A percentile compares a stretch with the other conserved stretches of the same genome.
Conservation (phyloP, 768 basidiomycete species). For the Lactifluus volemus region DNA sequence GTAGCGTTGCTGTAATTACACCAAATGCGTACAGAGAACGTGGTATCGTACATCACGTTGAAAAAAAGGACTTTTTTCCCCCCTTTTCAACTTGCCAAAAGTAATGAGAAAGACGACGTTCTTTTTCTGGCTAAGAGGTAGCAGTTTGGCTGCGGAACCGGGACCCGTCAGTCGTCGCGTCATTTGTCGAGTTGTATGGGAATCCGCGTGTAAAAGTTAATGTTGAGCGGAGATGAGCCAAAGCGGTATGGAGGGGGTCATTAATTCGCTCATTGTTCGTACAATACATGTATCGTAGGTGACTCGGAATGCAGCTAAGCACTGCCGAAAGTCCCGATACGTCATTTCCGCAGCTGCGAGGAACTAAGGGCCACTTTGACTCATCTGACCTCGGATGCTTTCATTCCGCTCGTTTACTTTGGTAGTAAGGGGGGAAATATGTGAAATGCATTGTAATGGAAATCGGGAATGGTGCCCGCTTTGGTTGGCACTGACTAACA, state of each 20-base stretch:
- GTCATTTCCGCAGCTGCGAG: not conserved
- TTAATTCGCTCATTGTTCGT: not conserved
- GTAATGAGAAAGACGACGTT: not conserved
- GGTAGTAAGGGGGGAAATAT: too few relatives aligned
- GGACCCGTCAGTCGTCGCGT: not conserved
- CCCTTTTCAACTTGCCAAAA: not conserved
- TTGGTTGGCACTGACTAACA: too few relatives aligned
- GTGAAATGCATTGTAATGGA: too few relatives aligned
- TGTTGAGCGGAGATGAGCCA: not conserved
- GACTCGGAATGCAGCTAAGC: not conserved
- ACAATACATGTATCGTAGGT: not conserved
- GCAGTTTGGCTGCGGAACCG: not conserved
- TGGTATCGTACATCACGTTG: not conserved
- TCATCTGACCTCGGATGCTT: not conserved
- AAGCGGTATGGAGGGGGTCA: not conserved
- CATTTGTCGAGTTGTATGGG: not conserved
- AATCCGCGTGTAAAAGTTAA: not conserved
- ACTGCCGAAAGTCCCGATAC: not conserved
- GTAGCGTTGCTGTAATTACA: not conserved
- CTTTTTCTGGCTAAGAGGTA: not conserved
- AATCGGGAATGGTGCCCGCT: too few relatives aligned
- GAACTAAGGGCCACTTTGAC: not conserved
- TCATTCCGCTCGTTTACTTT: too few relatives aligned
- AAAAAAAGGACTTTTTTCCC: not conserved
- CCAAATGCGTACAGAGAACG: constrained; percentile 17